phyloP scores from a whole-genome alignment of 495 filamentous ascomycete genomes.

The Neurospora sp. region DNA sequence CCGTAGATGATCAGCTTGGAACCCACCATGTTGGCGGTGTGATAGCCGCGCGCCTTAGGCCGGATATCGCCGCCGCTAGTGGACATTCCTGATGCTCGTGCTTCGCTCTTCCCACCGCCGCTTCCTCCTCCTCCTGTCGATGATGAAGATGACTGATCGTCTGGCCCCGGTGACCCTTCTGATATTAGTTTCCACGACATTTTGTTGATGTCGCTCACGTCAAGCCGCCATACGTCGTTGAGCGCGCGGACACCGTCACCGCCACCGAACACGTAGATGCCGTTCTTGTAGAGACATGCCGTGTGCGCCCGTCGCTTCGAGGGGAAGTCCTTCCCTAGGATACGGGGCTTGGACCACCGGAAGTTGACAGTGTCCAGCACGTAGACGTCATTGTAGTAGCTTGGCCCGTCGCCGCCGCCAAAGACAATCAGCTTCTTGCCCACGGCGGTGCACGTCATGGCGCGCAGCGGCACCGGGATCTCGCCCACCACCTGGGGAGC shows the following conservation, averaged over 20 bases:
- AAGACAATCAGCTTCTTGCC: constrained; percentile 57
- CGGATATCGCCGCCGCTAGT: constrained; percentile 16
- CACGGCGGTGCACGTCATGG: constrained; percentile 58
- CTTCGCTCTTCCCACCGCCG: constrained; percentile 1
- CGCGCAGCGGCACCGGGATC: constrained; percentile 48
- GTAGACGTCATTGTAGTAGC: constrained; percentile 61
- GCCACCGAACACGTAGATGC: constrained; percentile 58
- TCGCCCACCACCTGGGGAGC: constrained; percentile 49
- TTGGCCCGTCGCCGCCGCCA: constrained; percentile 54
- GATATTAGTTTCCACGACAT: constrained; percentile 54
- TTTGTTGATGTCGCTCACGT: constrained; percentile 51
- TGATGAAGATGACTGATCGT: constrained; percentile 4
- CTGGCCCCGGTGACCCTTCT: constrained; percentile 11
- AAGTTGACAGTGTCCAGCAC: constrained; percentile 56
- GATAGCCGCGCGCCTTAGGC: constrained; percentile 54
- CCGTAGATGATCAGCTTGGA: constrained; percentile 58
- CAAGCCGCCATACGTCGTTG: constrained; percentile 58
- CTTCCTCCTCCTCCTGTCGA: neutral
- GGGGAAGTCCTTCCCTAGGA: constrained; percentile 41
- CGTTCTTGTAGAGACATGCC: constrained; percentile 54
- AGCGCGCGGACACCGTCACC: constrained; percentile 54
- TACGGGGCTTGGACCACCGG: constrained; percentile 46
- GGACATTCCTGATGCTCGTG: neutral
- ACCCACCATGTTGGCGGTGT: constrained; percentile 61
- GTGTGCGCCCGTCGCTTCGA: constrained; percentile 52